Evolutionary conservation across 2,329 filamentous ascomycete species (phyloP), one percentile per base, ranked within the genome.

Genomic region (Alternaria rosae): DNA sequence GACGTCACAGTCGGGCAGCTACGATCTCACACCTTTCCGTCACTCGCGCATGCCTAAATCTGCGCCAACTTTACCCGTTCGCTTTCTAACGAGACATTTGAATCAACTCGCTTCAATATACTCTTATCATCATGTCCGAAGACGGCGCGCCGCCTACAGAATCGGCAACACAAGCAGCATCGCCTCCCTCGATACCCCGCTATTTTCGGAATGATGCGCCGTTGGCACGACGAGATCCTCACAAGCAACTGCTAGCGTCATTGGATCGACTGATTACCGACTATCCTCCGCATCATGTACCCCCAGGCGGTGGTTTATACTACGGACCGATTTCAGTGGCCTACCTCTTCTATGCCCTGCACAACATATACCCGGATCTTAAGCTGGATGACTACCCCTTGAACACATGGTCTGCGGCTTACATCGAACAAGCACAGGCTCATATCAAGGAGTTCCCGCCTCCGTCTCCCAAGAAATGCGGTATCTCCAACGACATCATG

Each of bases 401-500:
- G 55, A 83, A 82, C 62, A 81, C 79, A 43, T 85, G 83, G 83
- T 82, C 80, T 17, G 82, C 83, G 11, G 82, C 82, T 23, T 85
- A 85, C 66, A 78, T 85, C 28, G 82, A 84, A 68, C 80, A 82
- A 58, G 82, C 83, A 0, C 82, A 85, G 68, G 76, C 83, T 44
- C 75, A 83, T 66, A 84, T 85, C 70, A 82, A 81, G 54, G 70
- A 78, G n/a, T 85, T 83, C 63, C 79, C 82, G 6, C 81, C 82
- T 2, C 83, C 83, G 3, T 75, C 74, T 28, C 72, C 78, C 15
- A 79, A 75, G 45, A 83, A 82, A 75, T 85, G 83, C 62, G 83
- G 83, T 12, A 78, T 85, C 44, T 81, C 78, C 63, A 83, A 85
- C 70, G 83, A 85, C 61, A 84, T 85, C 59, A 80, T 85, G 76